Evolutionary conservation across 208 protist genomes (phyloP), one percentile per base, ranked within the genome.

Genomic region (Porcisia deanei): DNA sequence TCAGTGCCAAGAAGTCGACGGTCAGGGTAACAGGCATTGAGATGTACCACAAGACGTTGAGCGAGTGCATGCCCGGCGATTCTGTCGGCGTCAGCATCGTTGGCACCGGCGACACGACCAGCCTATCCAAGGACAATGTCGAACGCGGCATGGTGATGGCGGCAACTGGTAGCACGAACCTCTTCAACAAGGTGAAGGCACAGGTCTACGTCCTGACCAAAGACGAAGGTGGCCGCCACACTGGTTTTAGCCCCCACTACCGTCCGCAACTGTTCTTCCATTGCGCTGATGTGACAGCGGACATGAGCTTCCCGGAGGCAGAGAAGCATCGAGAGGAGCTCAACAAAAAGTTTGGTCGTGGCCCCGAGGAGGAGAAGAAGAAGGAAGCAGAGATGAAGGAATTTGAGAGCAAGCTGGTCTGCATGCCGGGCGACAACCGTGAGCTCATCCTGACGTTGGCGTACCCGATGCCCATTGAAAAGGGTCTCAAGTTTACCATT

Each of bases 181-280:
- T 99, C 16, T 91, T 95, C 89, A 98, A 94, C 75, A 96, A 98
- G 79, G 92, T 99, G 74, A 87, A 96, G 74, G 98, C 98, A 59
- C 92, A 99, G 91, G 90, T 99, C 22, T 99, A 99, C 88, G 93
- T 99, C 34, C 92, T 99, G 54, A 99, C 96, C 54, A 99, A 99
- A 86, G 98, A 99, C 41, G 99, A 99, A 88, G 99, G 99, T 71
- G 99, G 99, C 43, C 95, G 99, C 74, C 98, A 99, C 94, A 99
- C 98, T 18, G 97, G 98, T 71, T 99, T 99, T 85, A 94, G 94
- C 79, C 94, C 91, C 10, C 95, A 98, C 91, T 99, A 99, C 93
- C 88, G 92, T 73, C 98, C 98, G 34, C 98, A 99, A 88, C 96
- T 99, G 76, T 99, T 99, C 91, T 98, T 99, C 87, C 96, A 98